Conservation (phyloP, 1,284 basidiomycete genomes). For the Cryptococcus jaspeensis region DNA sequence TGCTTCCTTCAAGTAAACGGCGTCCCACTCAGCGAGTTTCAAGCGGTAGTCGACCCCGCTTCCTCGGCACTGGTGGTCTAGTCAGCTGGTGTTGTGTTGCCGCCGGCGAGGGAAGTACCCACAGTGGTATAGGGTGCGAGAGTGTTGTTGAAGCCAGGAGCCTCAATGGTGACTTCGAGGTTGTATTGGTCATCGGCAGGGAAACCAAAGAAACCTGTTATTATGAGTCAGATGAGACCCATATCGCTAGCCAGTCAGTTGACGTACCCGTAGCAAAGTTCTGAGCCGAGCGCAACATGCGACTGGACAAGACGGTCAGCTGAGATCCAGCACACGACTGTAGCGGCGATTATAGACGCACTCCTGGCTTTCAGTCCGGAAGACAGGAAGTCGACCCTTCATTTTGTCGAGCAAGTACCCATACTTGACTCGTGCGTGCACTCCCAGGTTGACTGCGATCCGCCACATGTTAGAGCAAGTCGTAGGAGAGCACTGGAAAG, state of each 20-base stretch:
- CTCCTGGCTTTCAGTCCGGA: constrained; percentile 53
- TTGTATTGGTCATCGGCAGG: constrained; percentile 52
- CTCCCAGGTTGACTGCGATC: constrained; percentile 46
- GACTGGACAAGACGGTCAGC: constrained; percentile 23
- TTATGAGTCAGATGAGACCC: not conserved
- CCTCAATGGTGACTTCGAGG: constrained; percentile 53
- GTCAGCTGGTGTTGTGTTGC: not conserved
- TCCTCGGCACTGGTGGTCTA: constrained; percentile 11
- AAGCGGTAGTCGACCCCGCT: constrained; percentile 5
- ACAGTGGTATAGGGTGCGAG: constrained; percentile 54
- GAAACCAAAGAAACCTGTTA: constrained; percentile 50
- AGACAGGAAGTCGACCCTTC: constrained; percentile 50
- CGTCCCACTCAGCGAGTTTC: constrained; percentile 59
- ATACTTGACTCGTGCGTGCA: constrained; percentile 49
- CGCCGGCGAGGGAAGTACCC: constrained; percentile 10
- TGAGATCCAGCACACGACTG: not conserved
- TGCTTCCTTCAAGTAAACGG: constrained; percentile 68
- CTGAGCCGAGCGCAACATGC: constrained; percentile 54
- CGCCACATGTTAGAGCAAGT: not conserved
- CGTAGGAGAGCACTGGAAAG: not conserved
- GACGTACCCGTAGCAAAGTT: constrained; percentile 52
- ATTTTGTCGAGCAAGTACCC: constrained; percentile 50
- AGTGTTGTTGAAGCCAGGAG: constrained; percentile 54
- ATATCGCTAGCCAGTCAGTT: not conserved
- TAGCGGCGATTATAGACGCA: constrained; percentile 18